Base-by-base conservation (phyloP, 352 stramenopile genomes). In the Pilasporangium apinafurcum region DNA sequence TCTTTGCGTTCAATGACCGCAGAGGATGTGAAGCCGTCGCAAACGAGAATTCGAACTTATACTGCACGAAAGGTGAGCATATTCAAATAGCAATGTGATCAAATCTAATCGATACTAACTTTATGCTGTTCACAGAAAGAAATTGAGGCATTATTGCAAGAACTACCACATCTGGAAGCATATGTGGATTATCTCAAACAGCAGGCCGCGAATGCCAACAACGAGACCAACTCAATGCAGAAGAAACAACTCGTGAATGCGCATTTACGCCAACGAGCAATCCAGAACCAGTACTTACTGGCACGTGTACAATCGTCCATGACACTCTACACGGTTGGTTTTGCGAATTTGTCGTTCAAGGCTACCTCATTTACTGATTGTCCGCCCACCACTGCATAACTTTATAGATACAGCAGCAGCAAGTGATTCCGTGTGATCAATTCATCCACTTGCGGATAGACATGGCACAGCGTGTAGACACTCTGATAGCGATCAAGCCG, bases 171-270 rank as follows among this genome's bases (percentile, higher is more conserved):
- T 13, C 57, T 66, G 8, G 57, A 66, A 29, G 52, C 52, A 5
- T 59, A 62, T 32, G 57, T 62, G 5, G 57, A 66, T 48, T 62
- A 56, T 31, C 57, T 66, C 28, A 62, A 66, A 40, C 57, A 62
- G 42, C 37, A 66, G 21, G 57, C 52, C 6, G 57, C 48, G 33
- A 55, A 42, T 10, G 44, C 48, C 22, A 59, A 51, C 42, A 58
- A 58, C 30, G 42, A 56, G 31, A 37, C 35, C 40, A 58, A 56
- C 45, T 62, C 57, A 18, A 57, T 38, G 22, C 44, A 66, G 36
- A 66, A 59, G 36, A 51, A 62, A 33, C 52, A 52, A 22, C 57
- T 66, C 21, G 47, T 62, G 9, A 62, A 62, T 40, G 62, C 57
- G 32, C 57, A 52, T 45, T 52, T 65, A 9, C 46, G 45, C 0